Conservation (phyloP, 495 filamentous ascomycete species). For the Aspergillus baeticus region DNA sequence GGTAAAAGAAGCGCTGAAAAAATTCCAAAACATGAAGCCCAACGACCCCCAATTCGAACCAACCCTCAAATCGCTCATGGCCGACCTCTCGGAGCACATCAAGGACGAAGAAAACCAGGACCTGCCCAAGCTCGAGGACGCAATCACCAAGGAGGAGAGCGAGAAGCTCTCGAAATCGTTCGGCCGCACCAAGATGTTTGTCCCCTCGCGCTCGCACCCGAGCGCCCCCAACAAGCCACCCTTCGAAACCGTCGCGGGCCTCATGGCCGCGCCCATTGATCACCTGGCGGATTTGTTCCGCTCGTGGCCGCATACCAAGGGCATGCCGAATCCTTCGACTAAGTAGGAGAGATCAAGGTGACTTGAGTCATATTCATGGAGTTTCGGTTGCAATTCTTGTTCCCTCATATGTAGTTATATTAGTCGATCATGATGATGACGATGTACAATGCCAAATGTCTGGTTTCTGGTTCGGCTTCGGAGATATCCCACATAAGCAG, state of each 20-base stretch:
- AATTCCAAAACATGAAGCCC: conserved; percentile 56
- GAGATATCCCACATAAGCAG: no score
- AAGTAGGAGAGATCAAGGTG: no score
- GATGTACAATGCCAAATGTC: no score
- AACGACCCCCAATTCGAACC: conserved; percentile 47
- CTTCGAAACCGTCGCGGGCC: conserved; percentile 30
- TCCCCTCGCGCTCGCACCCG: conserved; percentile 57
- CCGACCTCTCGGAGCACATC: conserved; percentile 54
- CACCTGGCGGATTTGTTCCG: conserved; percentile 34
- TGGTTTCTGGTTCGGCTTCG: no score
- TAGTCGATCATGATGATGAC: no score
- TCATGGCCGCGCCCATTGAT: conserved; percentile 35
- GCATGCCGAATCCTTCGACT: conserved; percentile 1
- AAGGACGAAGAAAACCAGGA: conserved; percentile 59
- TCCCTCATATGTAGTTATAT: no score
- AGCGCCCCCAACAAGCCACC: conserved; percentile 36
- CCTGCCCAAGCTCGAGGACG: conserved; percentile 52
- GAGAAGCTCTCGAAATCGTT: conserved; percentile 51
- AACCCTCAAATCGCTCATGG: conserved; percentile 53
- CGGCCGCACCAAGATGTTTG: conserved; percentile 59
- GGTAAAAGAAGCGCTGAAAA: conserved; percentile 63
- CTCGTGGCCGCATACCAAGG: conserved; percentile 24
- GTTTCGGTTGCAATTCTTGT: background rate
- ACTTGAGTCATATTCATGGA: background rate
- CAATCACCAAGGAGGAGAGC: conserved; percentile 35